A percentile compares a stretch with the other conserved stretches of the same genome.
phyloP scores from a whole-genome alignment of 306 rosid species.

The Oxytropis ochrocephala region DNA sequence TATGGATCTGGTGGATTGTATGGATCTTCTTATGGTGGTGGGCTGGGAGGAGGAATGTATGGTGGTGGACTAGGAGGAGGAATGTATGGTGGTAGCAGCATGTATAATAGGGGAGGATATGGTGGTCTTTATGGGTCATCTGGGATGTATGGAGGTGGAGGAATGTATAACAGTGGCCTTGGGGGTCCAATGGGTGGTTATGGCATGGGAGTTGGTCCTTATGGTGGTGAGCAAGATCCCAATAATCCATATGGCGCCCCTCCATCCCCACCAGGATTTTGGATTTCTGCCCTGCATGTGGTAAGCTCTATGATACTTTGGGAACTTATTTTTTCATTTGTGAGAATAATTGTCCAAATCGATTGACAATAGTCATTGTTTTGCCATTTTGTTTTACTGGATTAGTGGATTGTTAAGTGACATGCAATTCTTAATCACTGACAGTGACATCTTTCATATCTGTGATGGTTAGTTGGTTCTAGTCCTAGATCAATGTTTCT shows the following conservation, averaged over 20 bases:
- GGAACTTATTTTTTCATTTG: background rate
- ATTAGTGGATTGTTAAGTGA: background rate
- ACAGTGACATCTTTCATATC: background rate
- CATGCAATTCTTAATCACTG: background rate
- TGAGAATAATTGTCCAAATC: background rate
- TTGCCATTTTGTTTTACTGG: conserved; percentile 10
- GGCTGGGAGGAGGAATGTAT: conserved; percentile 53
- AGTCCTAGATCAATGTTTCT: background rate
- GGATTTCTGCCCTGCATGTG: conserved; percentile 84
- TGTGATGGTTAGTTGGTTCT: background rate
- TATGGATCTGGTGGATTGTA: conserved; percentile 61
- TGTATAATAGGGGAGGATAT: conserved; percentile 67
- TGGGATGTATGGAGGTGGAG: conserved; percentile 91
- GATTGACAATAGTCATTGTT: background rate
- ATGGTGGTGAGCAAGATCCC: conserved; percentile 91
- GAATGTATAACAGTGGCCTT: conserved; percentile 71
- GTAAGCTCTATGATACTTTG: conserved; percentile 43
- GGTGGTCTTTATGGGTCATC: conserved; percentile 76
- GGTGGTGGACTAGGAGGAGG: conserved; percentile 98
- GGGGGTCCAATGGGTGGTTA: conserved; percentile 83
- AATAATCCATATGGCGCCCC: conserved; percentile 82
- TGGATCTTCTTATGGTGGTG: conserved; percentile 62
- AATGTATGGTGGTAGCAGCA: conserved; percentile 77
- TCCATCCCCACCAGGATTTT: conserved; percentile 91
- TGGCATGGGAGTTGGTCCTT: conserved; percentile 94